Percentiles rank a stretch among this genome's conserved stretches.
Conservation (phyloP, 2,329 filamentous ascomycete species). For the Botrytis tulipae region DNA sequence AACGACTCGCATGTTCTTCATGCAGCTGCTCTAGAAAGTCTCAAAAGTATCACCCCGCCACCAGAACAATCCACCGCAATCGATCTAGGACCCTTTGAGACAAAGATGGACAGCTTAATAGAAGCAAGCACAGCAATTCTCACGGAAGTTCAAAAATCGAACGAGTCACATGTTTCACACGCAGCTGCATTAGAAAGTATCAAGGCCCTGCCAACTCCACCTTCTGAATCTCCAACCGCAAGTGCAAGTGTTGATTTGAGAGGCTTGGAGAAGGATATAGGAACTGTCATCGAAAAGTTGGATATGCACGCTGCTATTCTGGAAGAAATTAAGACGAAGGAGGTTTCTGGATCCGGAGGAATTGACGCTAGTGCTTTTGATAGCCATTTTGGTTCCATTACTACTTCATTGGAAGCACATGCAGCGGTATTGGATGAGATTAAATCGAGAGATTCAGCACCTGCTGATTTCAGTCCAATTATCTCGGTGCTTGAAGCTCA, state of each 20-base stretch:
- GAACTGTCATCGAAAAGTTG: conserved; percentile 4
- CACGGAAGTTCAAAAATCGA: conserved; percentile 22
- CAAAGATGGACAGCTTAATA: conserved; percentile 19
- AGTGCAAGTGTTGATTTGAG: conserved; percentile 9
- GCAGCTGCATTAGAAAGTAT: conserved; percentile 22
- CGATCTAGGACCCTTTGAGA: conserved; percentile 15
- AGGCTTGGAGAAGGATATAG: background rate
- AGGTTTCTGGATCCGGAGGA: background rate
- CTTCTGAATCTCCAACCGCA: background rate
- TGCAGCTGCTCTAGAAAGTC: conserved; percentile 22
- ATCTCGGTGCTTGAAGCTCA: conserved; percentile 20
- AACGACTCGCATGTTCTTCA: conserved; percentile 24
- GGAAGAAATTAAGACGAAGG: conserved; percentile 17
- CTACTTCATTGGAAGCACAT: conserved; percentile 15
- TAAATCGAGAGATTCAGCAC: conserved; percentile 17
- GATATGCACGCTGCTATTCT: conserved; percentile 15
- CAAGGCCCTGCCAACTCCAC: conserved; percentile 18
- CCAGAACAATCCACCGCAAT: conserved; percentile 4
- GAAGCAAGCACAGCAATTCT: conserved; percentile 23
- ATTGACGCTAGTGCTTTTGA: conserved; percentile 25
- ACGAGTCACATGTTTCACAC: conserved; percentile 23
- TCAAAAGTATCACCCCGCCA: conserved; percentile 16
- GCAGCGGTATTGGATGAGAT: conserved; percentile 20
- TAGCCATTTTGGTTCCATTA: conserved; percentile 27
- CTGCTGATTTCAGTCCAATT: background rate